Conservation (phyloP, 768 basidiomycete species). For the Lentinula lateritia region DNA sequence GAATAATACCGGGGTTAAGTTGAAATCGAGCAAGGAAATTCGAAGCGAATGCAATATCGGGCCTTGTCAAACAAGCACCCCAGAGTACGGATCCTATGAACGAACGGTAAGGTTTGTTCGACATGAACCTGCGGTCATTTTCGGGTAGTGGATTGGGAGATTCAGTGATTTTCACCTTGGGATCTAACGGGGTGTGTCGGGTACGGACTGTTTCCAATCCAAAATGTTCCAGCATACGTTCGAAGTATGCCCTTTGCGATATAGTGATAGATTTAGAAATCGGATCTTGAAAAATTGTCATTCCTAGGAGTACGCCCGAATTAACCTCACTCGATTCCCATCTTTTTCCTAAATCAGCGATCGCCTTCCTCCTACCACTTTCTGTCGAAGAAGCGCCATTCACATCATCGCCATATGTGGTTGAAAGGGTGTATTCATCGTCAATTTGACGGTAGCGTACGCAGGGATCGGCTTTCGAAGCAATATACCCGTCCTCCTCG, state of each 20-base stretch:
- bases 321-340: background rate
- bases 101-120: background rate
- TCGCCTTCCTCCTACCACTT: background rate
- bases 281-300: background rate
- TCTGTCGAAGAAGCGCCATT: background rate
- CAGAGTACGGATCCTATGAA: background rate
- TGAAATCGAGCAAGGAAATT: background rate
- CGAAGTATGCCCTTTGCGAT: background rate
- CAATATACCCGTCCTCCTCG: background rate
- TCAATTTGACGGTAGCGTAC: background rate
- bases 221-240: background rate
- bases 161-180: background rate
- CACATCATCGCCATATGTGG: background rate
- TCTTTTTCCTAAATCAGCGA: background rate
- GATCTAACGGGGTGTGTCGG: background rate
- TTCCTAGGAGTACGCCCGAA: background rate
- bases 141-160: background rate
- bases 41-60: background rate
- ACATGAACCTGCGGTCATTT: background rate
- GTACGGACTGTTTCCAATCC: background rate
- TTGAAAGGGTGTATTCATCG: background rate
- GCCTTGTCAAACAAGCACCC: background rate
- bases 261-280: background rate
- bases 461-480: background rate
- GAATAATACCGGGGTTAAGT: background rate